A percentile compares a stretch with the other conserved stretches of the same genome.
Evolutionary conservation across 495 filamentous ascomycete genomes (phyloP).

Genomic region (Podospora comata): DNA sequence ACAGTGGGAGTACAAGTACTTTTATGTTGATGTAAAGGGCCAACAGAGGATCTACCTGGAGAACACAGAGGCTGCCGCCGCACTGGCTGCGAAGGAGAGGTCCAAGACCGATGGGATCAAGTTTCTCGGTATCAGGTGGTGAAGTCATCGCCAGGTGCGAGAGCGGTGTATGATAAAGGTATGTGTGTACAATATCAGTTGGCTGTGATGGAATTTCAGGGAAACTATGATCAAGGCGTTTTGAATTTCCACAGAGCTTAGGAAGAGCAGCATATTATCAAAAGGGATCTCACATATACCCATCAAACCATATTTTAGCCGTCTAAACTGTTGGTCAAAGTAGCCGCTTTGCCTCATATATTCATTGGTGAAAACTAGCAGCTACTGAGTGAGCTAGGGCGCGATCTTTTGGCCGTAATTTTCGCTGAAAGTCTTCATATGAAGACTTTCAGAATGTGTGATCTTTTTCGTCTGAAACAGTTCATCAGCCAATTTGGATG

Average conservation of each 20-base stretch:
- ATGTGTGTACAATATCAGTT: not conserved
- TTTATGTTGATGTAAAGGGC: slow-evolving; percentile 71
- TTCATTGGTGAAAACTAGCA: not conserved
- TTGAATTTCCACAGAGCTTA: not conserved
- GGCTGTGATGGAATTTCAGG: not conserved
- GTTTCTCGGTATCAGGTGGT: slow-evolving; percentile 66
- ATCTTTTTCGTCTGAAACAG: no score
- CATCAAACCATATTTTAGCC: not conserved
- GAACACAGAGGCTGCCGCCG: slow-evolving; percentile 45
- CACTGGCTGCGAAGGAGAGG: slow-evolving; percentile 29
- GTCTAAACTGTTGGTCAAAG: not conserved
- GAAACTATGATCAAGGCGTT: not conserved
- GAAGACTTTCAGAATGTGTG: no score
- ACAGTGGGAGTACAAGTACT: slow-evolving; percentile 76
- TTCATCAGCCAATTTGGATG: no score
- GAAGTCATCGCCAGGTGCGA: not conserved
- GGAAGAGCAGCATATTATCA: not conserved
- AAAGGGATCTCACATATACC: not conserved
- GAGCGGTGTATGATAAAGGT: not conserved
- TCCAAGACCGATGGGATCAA: slow-evolving; percentile 40
- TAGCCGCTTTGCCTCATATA: not conserved
- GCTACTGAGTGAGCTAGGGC: not conserved
- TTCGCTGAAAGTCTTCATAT: no score
- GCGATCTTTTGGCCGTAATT: no score
- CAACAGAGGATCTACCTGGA: slow-evolving; percentile 62